Percentiles rank a stretch among this genome's conserved stretches.
phyloP scores from a whole-genome alignment of 371 early-diverging fungal species.

The Syncephalastrum contaminatum region DNA sequence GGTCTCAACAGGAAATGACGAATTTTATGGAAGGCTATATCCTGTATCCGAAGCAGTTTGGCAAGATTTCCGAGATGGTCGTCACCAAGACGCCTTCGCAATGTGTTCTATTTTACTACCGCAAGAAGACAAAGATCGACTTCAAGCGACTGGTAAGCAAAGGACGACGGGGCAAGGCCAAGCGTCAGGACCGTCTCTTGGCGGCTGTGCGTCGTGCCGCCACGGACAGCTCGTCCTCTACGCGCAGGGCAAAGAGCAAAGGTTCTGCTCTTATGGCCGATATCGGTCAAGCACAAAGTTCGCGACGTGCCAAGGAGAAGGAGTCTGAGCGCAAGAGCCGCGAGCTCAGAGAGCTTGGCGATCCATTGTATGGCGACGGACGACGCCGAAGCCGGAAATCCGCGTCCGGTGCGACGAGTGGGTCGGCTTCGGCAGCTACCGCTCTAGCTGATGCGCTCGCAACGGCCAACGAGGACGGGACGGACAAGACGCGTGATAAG shows the following conservation, averaged over 20 bases:
- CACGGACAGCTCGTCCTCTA: constrained; percentile 22
- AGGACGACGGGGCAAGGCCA: constrained; percentile 51
- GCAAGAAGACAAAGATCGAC: constrained; percentile 82
- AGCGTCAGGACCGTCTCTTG: constrained; percentile 40
- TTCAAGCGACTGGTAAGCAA: constrained; percentile 74
- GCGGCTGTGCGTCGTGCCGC: constrained; percentile 47
- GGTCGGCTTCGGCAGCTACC: background rate
- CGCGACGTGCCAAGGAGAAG: constrained; percentile 49
- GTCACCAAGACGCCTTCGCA: constrained; percentile 79
- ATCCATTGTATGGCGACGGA: constrained; percentile 30
- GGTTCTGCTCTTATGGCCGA: constrained; percentile 64
- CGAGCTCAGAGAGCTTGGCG: constrained; percentile 43
- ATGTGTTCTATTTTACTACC: constrained; percentile 91
- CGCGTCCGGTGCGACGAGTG: background rate
- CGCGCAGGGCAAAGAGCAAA: constrained; percentile 53
- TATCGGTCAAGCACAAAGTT: constrained; percentile 60
- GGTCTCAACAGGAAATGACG: constrained; percentile 82
- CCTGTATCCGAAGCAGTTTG: constrained; percentile 89
- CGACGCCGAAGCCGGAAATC: constrained; percentile 20
- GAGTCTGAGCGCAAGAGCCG: constrained; percentile 42
- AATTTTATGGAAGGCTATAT: constrained; percentile 78
- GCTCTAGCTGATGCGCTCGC: background rate
- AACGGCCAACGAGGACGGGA: background rate
- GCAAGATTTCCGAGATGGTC: constrained; percentile 77
- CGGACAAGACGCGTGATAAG: constrained; percentile 11